Evolutionary conservation across 108 stramenopile genomes (phyloP), one percentile per base, ranked within the genome.

Genomic region (Pseudonitzschia delicatissima): DNA sequence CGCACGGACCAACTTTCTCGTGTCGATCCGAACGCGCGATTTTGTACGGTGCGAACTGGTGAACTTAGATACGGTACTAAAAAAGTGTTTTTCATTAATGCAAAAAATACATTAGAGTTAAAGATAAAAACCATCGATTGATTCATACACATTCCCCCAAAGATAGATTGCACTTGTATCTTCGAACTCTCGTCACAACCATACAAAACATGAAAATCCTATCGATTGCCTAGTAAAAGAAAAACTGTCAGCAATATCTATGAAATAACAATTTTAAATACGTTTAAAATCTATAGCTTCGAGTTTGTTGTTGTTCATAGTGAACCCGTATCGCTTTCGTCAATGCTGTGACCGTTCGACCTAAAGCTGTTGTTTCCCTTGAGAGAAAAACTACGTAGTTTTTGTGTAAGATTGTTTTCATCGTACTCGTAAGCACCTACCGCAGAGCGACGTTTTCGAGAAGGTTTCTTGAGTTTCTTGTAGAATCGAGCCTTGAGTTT

Each of bases 361-460:
- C 53, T 55, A 4, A 55, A 5, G 23, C 18, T 33, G 25, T 61
- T 18, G 39, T 61, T 61, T 21, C 32, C 57, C 57, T 73, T 73
- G 66, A 74, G 73, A 31, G 73, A 67, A 66, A 67, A 74, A 49
- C 66, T 67, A 1, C 73, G 58, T 26, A 74, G 49, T 53, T 60
- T 67, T 27, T 62, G 28, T 12, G 60, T 42, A 0, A 29, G 20
- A 23, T 33, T 34, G 32, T 61, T 27, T 25, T 61, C 53, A 35
- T 69, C 34, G 5, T 32, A 44, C 20, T 57, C 37, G 13, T 44
- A 65, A 29, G 29, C 31, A 21, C 48, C 50, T 3, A 40, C 36
- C 18, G 32, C 52, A 8, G 36, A 48, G 37, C 40, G 39, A 48
- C 47, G 47, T 6, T 18, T 23, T 48, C 47, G 47, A 2, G 39